A percentile compares a stretch with the other conserved stretches of the same genome.
phyloP scores from a whole-genome alignment of 805 yeast genomes.

The Danielia oregonensis region DNA sequence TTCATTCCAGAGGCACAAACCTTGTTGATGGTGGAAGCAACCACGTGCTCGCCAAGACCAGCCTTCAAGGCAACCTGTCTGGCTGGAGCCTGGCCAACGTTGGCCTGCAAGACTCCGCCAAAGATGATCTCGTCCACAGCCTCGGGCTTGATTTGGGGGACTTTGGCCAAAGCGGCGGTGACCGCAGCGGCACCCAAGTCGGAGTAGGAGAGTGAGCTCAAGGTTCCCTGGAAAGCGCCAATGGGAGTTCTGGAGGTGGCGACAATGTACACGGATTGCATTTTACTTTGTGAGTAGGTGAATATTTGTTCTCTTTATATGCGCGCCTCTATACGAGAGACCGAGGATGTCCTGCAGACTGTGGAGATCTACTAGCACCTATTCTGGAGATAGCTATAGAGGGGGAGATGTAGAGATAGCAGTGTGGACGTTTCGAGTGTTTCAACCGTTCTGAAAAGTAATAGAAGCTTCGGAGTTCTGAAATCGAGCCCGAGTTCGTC shows the following conservation, averaged over 20 bases:
- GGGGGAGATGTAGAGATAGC: too few relatives aligned
- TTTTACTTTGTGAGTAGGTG: background rate
- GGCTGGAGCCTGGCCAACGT: slow-evolving; percentile 96
- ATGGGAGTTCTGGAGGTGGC: slow-evolving; percentile 92
- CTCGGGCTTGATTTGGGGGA: slow-evolving; percentile 72
- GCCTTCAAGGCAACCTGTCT: slow-evolving; percentile 94
- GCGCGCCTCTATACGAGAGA: background rate
- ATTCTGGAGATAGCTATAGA: too few relatives aligned
- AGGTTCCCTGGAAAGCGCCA: slow-evolving; percentile 87
- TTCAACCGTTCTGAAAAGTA: too few relatives aligned
- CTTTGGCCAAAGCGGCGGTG: slow-evolving; percentile 77
- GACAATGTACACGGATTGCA: slow-evolving; percentile 72
- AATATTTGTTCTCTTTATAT: background rate
- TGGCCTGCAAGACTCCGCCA: slow-evolving; percentile 91
- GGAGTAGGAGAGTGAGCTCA: slow-evolving; percentile 69
- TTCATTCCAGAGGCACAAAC: slow-evolving; percentile 97
- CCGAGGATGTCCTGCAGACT: background rate
- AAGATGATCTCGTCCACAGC: slow-evolving; percentile 86
- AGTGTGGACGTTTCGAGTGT: too few relatives aligned
- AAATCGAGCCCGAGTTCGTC: too few relatives aligned
- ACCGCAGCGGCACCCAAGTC: slow-evolving; percentile 94
- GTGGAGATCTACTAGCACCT: too few relatives aligned
- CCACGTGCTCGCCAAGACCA: slow-evolving; percentile 74
- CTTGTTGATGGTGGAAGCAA: slow-evolving; percentile 90
- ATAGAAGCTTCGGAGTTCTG: too few relatives aligned